Evolutionary conservation across 768 basidiomycete genomes (phyloP).

Genomic region (Lentinula sp.): DNA sequence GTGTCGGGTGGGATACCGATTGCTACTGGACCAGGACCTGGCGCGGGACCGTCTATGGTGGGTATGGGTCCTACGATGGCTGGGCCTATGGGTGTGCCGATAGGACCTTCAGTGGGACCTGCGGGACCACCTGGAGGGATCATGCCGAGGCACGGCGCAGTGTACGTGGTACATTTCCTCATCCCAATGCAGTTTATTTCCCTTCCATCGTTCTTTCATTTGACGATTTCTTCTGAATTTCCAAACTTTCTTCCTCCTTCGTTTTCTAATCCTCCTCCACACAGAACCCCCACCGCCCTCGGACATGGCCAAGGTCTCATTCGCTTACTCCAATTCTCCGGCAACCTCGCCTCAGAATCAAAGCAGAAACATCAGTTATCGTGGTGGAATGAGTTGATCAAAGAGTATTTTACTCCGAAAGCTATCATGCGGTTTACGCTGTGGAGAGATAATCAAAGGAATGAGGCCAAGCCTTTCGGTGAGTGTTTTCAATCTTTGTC

Average conservation of each 20-base stretch:
- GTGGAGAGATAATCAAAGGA: slow-evolving; percentile 81
- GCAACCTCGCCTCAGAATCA: slow-evolving; percentile 50
- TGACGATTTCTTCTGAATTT: no score
- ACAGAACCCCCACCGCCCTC: slow-evolving; percentile 21
- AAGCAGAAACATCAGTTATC: slow-evolving; percentile 57
- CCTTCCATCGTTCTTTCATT: no score
- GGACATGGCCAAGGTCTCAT: slow-evolving; percentile 60
- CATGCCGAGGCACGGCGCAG: background rate
- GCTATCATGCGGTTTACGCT: slow-evolving; percentile 75
- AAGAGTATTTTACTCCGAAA: slow-evolving; percentile 64
- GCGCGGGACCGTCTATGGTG: background rate
- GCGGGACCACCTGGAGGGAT: background rate
- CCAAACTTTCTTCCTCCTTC: background rate
- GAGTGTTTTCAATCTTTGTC: slow-evolving; percentile 14
- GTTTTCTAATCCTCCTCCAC: background rate
- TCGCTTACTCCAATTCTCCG: slow-evolving; percentile 68
- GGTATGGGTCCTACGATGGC: background rate
- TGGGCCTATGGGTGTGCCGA: background rate
- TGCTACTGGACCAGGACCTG: background rate
- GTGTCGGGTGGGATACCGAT: background rate
- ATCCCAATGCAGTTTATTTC: no score
- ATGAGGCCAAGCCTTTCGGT: slow-evolving; percentile 85
- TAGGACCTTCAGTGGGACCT: background rate
- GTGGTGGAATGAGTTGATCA: slow-evolving; percentile 63
- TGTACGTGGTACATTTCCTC: background rate